Conservation (phyloP, 2,329 filamentous ascomycete species). For the Sporothrix variecibatus region DNA sequence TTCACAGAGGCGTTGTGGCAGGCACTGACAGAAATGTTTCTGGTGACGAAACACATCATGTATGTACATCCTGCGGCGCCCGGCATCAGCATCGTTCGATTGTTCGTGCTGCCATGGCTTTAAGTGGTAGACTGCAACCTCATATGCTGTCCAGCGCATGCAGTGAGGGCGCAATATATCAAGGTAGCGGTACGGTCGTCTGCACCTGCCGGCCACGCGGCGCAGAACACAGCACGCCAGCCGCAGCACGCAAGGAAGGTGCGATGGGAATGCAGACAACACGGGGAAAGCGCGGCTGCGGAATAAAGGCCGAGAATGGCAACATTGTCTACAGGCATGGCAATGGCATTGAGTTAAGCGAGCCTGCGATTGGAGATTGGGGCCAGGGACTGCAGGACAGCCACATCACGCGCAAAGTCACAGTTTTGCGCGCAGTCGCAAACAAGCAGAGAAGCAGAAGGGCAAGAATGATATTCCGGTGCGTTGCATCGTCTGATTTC, state of each 20-base stretch:
- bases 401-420: background rate
- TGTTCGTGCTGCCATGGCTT: background rate
- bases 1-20: background rate
- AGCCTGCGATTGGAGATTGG: background rate
- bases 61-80: background rate
- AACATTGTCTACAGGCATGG: background rate
- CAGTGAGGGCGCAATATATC: background rate
- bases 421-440: background rate
- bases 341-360: background rate
- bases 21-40: background rate
- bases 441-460: background rate
- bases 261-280: background rate
- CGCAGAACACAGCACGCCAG: background rate
- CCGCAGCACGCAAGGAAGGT: background rate
- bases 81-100: slow-evolving; percentile 3
- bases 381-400: background rate
- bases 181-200: background rate
- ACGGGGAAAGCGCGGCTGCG: background rate
- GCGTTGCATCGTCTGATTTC: background rate
- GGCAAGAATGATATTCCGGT: slow-evolving; percentile 8
- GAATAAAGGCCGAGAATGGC: background rate
- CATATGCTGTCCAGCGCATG: background rate
- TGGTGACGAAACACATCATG: background rate
- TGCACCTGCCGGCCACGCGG: background rate
- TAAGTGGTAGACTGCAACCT: background rate